These are phyloP conservation scores for Forsythia suspensa DNA, from an alignment of 257 asterid genomes.

Conservation along the genomic window DNA sequence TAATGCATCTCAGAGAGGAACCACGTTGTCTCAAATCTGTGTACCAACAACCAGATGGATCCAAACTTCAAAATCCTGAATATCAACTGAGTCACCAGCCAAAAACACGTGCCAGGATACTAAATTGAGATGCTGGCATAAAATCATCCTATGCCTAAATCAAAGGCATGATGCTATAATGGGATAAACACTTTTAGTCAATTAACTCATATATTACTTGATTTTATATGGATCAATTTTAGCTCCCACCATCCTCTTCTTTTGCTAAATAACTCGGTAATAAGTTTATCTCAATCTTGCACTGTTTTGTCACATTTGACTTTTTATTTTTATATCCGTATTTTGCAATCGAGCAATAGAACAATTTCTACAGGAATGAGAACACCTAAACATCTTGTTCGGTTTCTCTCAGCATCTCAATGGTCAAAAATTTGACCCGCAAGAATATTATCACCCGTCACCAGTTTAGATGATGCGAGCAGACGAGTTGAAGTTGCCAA, in stretches of 20 bases:
- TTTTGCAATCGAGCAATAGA: neutral
- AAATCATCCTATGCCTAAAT: neutral
- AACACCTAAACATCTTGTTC: neutral
- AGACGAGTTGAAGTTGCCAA: neutral
- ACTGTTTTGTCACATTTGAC: neutral
- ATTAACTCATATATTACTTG: neutral
- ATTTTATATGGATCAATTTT: neutral
- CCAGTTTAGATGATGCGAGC: neutral
- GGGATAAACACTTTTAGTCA: neutral
- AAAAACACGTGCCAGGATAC: neutral
- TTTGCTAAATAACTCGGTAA: neutral
- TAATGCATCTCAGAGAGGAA: neutral
- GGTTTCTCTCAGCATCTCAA: neutral
- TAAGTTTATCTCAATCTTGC: neutral
- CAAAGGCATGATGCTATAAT: neutral
- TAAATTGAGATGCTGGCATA: neutral
- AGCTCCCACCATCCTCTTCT: neutral
- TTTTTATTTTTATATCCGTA: neutral
- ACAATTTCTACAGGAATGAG: neutral
- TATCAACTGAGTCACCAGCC: neutral
- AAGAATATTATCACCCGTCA: neutral
- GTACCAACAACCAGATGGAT: neutral
- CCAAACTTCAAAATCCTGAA: slow-evolving; percentile 4
- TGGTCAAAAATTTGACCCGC: neutral
- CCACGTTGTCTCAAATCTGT: neutral